phyloP scores from a whole-genome alignment of 352 stramenopile genomes.

The Hyaloperonospora brassicae region DNA sequence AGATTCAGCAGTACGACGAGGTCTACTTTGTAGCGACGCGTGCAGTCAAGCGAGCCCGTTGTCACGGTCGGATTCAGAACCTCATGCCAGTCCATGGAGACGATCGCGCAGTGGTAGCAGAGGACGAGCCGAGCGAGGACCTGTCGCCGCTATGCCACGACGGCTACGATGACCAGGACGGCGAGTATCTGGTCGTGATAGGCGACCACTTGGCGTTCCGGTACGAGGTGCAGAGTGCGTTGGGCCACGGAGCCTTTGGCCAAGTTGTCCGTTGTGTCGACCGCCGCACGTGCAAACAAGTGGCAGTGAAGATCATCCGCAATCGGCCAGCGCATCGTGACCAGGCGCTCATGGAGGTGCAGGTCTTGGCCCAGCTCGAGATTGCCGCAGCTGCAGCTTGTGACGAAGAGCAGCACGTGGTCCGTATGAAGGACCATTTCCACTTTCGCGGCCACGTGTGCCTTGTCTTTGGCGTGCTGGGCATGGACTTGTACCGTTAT shows the following conservation, averaged over 20 bases:
- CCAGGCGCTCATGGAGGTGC: conserved; percentile 94
- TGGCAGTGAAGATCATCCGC: conserved; percentile 98
- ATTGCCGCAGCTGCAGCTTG: conserved; percentile 21
- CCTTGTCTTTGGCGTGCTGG: conserved; percentile 94
- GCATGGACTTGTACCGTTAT: conserved; percentile 95
- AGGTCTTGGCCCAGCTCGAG: conserved; percentile 72
- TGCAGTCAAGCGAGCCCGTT: conserved; percentile 27
- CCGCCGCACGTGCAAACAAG: conserved; percentile 69
- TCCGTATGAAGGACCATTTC: conserved; percentile 91
- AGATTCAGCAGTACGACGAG: conserved; percentile 44
- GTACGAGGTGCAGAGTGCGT: conserved; percentile 91
- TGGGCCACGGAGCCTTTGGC: conserved; percentile 97
- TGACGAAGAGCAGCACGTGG: conserved; percentile 55
- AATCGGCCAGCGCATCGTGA: conserved; percentile 93
- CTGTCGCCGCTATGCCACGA: conserved; percentile 71
- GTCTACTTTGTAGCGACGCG: conserved; percentile 44
- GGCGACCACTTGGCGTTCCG: conserved; percentile 91
- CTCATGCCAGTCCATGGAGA: conserved; percentile 17
- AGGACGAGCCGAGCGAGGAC: conserved; percentile 10
- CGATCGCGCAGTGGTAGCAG: conserved; percentile 1
- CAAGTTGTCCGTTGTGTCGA: conserved; percentile 95
- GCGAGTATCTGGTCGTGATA: conserved; percentile 92
- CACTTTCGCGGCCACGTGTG: conserved; percentile 92
- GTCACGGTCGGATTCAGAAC: conserved; percentile 28
- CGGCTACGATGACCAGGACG: conserved; percentile 94